These are phyloP conservation scores for Trametes versicolor DNA, from an alignment of 1,284 basidiomycete genomes.

Conservation along the genomic window DNA sequence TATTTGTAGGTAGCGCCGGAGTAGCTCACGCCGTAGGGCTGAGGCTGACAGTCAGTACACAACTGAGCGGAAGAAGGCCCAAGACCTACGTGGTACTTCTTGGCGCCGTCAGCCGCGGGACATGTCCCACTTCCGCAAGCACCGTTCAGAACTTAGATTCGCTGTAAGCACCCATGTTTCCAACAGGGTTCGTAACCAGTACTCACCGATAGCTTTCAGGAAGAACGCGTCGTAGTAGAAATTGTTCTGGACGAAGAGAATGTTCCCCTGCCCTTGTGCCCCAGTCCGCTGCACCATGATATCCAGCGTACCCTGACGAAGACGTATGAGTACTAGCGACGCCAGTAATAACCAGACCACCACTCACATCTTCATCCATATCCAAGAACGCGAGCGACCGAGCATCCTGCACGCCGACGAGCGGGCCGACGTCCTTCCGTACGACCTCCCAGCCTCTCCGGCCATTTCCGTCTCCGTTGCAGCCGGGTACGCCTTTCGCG, in stretches of 20 bases:
- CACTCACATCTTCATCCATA: slow-evolving; percentile 92
- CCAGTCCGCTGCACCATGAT: slow-evolving; percentile 90
- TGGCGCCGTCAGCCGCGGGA: slow-evolving; percentile 64
- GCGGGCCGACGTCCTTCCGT: slow-evolving; percentile 67
- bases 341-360: background rate
- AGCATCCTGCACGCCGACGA: slow-evolving; percentile 82
- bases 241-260: slow-evolving; percentile 95
- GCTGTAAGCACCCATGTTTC: background rate
- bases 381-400: slow-evolving; percentile 87
- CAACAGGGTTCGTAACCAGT: background rate
- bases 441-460: slow-evolving; percentile 72
- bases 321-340: slow-evolving; percentile 24
- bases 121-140: slow-evolving; percentile 90
- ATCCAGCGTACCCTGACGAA: slow-evolving; percentile 88
- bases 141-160: slow-evolving; percentile 83
- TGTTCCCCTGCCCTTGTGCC: slow-evolving; percentile 64
- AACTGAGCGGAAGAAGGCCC: slow-evolving; percentile 5
- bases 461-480: slow-evolving; percentile 54
- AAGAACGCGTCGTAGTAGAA: slow-evolving; percentile 99
- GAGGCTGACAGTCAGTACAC: slow-evolving; percentile 1
- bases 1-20: slow-evolving; percentile 98
- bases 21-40: slow-evolving; percentile 95
- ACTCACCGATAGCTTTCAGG: slow-evolving; percentile 90
- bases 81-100: slow-evolving; percentile 75
- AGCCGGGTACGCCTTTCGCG: slow-evolving; percentile 62